Evolutionary conservation across 805 yeast species (phyloP).

Genomic region (Limtongozyma cylindracea): DNA sequence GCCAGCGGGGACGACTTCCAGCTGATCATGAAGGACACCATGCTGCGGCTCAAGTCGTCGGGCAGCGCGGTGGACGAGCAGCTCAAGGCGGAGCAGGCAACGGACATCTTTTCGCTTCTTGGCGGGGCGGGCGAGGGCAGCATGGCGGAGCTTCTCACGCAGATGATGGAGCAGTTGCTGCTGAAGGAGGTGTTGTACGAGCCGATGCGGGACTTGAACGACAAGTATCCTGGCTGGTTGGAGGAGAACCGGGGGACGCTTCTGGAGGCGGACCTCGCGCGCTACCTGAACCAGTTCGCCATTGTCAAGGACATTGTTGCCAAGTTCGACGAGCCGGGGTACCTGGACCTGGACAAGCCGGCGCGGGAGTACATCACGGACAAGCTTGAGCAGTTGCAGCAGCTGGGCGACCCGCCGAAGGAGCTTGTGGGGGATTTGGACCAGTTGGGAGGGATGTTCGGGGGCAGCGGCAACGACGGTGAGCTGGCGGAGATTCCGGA

Average conservation of each 20-base stretch:
- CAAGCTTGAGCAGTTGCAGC: conserved; percentile 45
- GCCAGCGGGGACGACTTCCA: conserved; percentile 23
- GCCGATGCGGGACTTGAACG: conserved; percentile 61
- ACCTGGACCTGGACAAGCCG: conserved; percentile 10
- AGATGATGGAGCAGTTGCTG: conserved; percentile 60
- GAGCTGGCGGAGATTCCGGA: too few relatives aligned
- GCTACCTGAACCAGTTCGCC: conserved; percentile 35
- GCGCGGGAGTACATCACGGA: conserved; percentile 23
- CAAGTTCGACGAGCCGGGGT: conserved; percentile 40
- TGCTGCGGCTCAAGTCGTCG: conserved; percentile 54
- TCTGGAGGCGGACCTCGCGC: conserved; percentile 17
- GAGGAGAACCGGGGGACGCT: conserved; percentile 19
- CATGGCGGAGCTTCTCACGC: conserved; percentile 33
- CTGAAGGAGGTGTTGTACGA: conserved; percentile 72
- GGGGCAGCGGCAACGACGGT: conserved; percentile 14
- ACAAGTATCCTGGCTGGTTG: conserved; percentile 53
- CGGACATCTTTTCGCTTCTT: conserved; percentile 30
- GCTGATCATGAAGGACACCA: conserved; percentile 54
- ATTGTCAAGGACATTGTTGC: conserved; percentile 34
- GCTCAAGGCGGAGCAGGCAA: conserved; percentile 17
- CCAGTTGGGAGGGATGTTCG: conserved; percentile 14
- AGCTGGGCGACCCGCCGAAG: conserved; percentile 57
- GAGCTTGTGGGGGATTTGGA: conserved; percentile 42
- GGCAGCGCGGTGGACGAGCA: conserved; percentile 46
- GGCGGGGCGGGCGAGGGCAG: conserved; percentile 10